Base-by-base conservation (phyloP, 1,284 basidiomycete genomes). In the Boletus semigastroideus region DNA sequence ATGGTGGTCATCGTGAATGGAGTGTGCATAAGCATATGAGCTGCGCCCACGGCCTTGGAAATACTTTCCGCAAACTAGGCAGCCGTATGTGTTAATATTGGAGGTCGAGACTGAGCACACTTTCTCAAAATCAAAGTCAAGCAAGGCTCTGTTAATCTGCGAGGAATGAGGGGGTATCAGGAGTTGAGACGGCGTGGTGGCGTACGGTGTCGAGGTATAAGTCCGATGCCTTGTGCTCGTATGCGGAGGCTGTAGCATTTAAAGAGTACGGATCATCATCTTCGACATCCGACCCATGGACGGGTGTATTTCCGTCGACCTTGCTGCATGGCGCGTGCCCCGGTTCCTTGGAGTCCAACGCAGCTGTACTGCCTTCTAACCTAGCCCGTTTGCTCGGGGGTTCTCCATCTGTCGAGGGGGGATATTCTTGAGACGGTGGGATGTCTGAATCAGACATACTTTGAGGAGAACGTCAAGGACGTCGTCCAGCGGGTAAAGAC, bases 101-200 rank as follows among this genome's bases (percentile, higher is more conserved):
- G 92, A 92, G 43, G 94, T 78, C 27, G 92, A 96, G 52, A 99
- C 93, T 10, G 94, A 98, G 78, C 97, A 99, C 28, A 99, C 82
- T 77, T 96, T 94, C 76, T 99, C 97, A 67, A 99, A 99, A 74
- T 99, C 97, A 72, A 99, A 99, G 72, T 99, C 97, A 55, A 99
- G 84, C 37, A 86, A 78, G 50, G 81, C 82, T 52, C 94, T 82
- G 65, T 95, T 93, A 59, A 97, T 90, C 94, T 94, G 62, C 50
- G 57, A 57, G 49, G 41, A 49, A 53, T 58, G 53, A 66, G 60
- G 46, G 59, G 55, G 53, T 44, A 46, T 51, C 51, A 43, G 51
- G 48, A 57, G 49, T 45, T 38, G 52, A 43, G 28, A 46, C 20
- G 48, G 58, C 57, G 45, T 58, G 49, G 46, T 59, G 49, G 72